These are phyloP conservation scores for Suhomyces yuchorum DNA, from an alignment of 1,139 yeast species.

Conservation along the genomic window DNA sequence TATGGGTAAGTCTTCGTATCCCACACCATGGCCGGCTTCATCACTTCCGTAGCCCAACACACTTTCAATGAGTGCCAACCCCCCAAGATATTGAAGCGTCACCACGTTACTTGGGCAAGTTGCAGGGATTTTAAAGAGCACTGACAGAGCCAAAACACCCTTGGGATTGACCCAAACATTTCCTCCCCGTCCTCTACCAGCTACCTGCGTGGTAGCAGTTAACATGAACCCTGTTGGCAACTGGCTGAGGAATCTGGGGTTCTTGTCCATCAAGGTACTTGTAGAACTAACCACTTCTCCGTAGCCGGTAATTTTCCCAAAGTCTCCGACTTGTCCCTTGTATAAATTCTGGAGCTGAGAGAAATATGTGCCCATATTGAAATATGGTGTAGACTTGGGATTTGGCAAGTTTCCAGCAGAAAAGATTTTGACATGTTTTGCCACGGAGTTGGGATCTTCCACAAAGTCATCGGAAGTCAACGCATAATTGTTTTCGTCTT, in stretches of 20 bases:
- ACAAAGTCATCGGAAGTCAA: constrained; percentile 44
- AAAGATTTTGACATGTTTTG: constrained; percentile 54
- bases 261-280: constrained; percentile 72
- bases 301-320: constrained; percentile 70
- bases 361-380: constrained; percentile 63
- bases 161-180: constrained; percentile 94
- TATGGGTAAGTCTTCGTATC: constrained; percentile 75
- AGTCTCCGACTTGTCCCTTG: constrained; percentile 30
- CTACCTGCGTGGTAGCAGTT: constrained; percentile 81
- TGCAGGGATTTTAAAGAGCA: constrained; percentile 63
- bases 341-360: constrained; percentile 40
- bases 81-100: constrained; percentile 82
- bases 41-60: constrained; percentile 59
- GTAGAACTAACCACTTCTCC: constrained; percentile 94
- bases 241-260: constrained; percentile 55
- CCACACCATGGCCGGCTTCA: constrained; percentile 45
- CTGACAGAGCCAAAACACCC: constrained; percentile 86
- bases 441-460: constrained; percentile 56
- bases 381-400: constrained; percentile 63
- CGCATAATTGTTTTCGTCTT: constrained; percentile 24
- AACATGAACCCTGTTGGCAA: constrained; percentile 73
- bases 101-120: constrained; percentile 53
- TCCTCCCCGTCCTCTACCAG: constrained; percentile 94
- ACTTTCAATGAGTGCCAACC: constrained; percentile 83
- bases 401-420: constrained; percentile 49